phyloP scores from a whole-genome alignment of 805 yeast species.

The Clavispora carvajalis region DNA sequence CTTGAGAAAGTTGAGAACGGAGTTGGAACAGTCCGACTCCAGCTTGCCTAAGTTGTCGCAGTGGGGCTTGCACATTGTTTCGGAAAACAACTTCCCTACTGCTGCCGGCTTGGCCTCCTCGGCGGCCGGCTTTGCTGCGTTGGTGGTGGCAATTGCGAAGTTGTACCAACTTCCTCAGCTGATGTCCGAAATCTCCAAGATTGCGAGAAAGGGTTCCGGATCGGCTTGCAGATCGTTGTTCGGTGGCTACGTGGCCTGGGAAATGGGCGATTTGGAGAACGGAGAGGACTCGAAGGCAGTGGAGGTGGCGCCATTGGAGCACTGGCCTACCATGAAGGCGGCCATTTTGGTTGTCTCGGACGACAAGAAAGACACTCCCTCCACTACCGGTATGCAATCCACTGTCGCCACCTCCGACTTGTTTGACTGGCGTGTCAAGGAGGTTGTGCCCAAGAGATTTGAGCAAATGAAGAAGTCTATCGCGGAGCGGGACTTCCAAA shows the following conservation, averaged over 20 bases:
- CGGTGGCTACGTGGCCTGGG: constrained; percentile 99
- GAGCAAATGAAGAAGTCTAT: constrained; percentile 78
- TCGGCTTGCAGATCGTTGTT: constrained; percentile 95
- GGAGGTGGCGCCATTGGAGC: constrained; percentile 74
- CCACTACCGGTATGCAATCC: constrained; percentile 94
- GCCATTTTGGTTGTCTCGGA: constrained; percentile 90
- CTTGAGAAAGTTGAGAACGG: constrained; percentile 60
- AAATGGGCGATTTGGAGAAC: constrained; percentile 72
- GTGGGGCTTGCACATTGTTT: constrained; percentile 71
- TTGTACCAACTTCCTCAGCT: constrained; percentile 82
- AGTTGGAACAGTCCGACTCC: constrained; percentile 52
- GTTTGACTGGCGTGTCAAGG: constrained; percentile 70
- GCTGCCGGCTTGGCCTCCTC: constrained; percentile 98
- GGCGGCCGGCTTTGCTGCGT: constrained; percentile 98
- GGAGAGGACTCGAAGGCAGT: constrained; percentile 96
- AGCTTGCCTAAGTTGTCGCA: constrained; percentile 56
- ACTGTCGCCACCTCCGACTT: constrained; percentile 88
- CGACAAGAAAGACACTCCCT: constrained; percentile 88
- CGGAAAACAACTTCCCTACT: constrained; percentile 96
- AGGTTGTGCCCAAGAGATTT: constrained; percentile 85
- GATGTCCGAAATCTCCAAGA: constrained; percentile 77
- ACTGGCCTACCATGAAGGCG: constrained; percentile 92
- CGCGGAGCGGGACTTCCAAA: constrained; percentile 62
- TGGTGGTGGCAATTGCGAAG: constrained; percentile 82
- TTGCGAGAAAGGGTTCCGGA: constrained; percentile 98